Percentiles rank a stretch among this genome's conserved stretches.
These are phyloP conservation scores for Fusarium sp. DNA, from an alignment of 2,329 filamentous ascomycete genomes.

Conservation along the genomic window DNA sequence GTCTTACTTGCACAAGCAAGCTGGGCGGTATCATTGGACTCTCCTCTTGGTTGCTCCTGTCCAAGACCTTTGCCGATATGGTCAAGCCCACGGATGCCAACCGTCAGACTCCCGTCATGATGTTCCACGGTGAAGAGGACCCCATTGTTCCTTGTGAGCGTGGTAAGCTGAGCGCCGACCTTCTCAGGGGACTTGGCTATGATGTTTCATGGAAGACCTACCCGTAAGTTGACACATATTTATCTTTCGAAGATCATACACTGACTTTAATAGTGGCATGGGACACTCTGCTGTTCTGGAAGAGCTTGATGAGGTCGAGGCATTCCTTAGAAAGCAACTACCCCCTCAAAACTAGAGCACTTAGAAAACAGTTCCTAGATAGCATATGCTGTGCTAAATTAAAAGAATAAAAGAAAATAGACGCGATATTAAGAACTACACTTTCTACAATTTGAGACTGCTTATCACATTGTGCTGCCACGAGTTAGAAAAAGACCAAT, in stretches of 20 bases:
- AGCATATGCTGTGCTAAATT: neutral
- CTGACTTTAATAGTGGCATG: slow-evolving; percentile 65
- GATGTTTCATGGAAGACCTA: slow-evolving; percentile 82
- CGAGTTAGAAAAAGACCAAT: slow-evolving; percentile 15
- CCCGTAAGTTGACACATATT: slow-evolving; percentile 61
- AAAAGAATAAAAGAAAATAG: slow-evolving; percentile 5
- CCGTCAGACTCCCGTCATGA: slow-evolving; percentile 83
- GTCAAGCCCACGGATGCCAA: slow-evolving; percentile 57
- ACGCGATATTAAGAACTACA: neutral
- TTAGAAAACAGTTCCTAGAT: neutral
- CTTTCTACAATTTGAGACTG: neutral
- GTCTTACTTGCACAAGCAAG: slow-evolving; percentile 76
- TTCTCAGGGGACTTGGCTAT: slow-evolving; percentile 75
- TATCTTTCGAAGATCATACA: neutral
- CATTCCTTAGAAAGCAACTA: slow-evolving; percentile 60
- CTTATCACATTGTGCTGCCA: slow-evolving; percentile 15
- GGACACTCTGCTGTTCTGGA: slow-evolving; percentile 78
- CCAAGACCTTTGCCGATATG: slow-evolving; percentile 56
- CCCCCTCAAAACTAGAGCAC: slow-evolving; percentile 47
- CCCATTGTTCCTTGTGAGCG: slow-evolving; percentile 75
- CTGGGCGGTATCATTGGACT: slow-evolving; percentile 90
- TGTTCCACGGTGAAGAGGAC: slow-evolving; percentile 88
- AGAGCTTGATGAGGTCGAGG: slow-evolving; percentile 86
- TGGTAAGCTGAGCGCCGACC: slow-evolving; percentile 73
- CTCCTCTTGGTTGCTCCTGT: slow-evolving; percentile 82